phyloP scores from a whole-genome alignment of 495 filamentous ascomycete species.

The Viridothelium virens region DNA sequence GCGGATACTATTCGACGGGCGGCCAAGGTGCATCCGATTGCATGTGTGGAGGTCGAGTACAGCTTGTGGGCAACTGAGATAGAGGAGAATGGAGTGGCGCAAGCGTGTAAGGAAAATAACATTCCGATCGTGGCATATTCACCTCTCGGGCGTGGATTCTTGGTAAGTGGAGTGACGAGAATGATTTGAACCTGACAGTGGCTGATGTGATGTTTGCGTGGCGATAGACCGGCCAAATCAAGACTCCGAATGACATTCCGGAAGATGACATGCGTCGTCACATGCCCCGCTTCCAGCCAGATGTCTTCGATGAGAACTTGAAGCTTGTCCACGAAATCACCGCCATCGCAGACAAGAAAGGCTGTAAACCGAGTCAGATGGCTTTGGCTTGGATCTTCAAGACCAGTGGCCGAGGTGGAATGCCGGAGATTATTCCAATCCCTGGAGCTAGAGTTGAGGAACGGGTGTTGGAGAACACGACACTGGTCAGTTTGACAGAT shows the following conservation, averaged over 20 bases:
- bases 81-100: conserved; percentile 64
- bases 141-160: conserved; percentile 44
- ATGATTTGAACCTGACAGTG: conserved; percentile 23
- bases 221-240: conserved; percentile 52
- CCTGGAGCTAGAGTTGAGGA: conserved; percentile 54
- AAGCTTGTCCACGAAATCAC: conserved; percentile 60
- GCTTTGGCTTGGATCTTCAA: conserved; percentile 65
- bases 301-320: conserved; percentile 64
- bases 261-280: conserved; percentile 46
- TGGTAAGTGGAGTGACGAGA: conserved; percentile 22
- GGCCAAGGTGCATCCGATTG: conserved; percentile 59
- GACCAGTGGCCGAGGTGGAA: conserved; percentile 49
- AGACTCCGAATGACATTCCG: conserved; percentile 52
- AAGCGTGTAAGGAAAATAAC: conserved; percentile 58
- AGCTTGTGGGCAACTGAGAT: conserved; percentile 62
- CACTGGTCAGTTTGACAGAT: conserved; percentile 30
- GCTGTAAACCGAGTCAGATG: conserved; percentile 64
- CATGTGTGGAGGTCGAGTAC: conserved; percentile 71
- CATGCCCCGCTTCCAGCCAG: conserved; percentile 59
- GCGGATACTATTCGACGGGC: conserved; percentile 70
- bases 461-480: conserved; percentile 37
- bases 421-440: conserved; percentile 72
- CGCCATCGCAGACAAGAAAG: conserved; percentile 60
- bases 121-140: conserved; percentile 69
- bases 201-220: conserved; percentile 9